phyloP scores from a whole-genome alignment of 164 flowering plant genomes.

The Annona cherimola region DNA sequence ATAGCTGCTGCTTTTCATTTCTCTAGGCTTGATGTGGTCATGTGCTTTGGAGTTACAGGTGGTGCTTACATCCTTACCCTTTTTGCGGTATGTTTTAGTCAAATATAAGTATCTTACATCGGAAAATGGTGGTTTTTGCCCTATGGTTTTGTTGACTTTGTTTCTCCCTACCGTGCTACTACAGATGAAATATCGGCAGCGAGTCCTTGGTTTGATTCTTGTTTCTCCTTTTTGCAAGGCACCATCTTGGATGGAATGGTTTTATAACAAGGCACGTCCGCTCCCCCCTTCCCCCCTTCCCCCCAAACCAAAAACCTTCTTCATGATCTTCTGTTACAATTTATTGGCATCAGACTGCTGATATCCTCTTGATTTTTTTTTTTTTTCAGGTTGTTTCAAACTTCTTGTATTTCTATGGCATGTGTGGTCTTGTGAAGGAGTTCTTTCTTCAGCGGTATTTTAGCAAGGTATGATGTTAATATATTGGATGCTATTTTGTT shows the following conservation, averaged over 20 bases:
- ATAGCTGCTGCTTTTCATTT: conserved; percentile 10
- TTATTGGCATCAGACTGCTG: not conserved
- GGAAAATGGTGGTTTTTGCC: not conserved
- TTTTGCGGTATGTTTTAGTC: conserved; percentile 40
- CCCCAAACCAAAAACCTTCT: not conserved
- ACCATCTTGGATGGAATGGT: conserved; percentile 78
- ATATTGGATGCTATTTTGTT: not conserved
- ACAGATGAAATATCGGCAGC: conserved; percentile 61
- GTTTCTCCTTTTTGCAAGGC: conserved; percentile 69
- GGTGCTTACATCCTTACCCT: conserved; percentile 68
- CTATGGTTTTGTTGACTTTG: conserved; percentile 6
- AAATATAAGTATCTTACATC: not conserved
- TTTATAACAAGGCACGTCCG: conserved; percentile 49
- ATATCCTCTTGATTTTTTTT: not conserved
- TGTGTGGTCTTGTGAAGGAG: conserved; percentile 78
- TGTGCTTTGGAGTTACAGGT: conserved; percentile 71
- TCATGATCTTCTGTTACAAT: not conserved
- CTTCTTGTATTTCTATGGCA: conserved; percentile 81
- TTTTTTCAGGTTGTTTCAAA: conserved; percentile 69
- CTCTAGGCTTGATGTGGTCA: conserved; percentile 54
- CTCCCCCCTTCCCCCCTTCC: not conserved
- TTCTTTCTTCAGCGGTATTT: conserved; percentile 71
- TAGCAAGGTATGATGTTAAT: conserved; percentile 55
- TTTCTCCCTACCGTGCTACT: not conserved
- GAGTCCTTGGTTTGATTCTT: conserved; percentile 65